Base-by-base conservation (phyloP, 176 grass and related monocot species). In the Otatea glauca region DNA sequence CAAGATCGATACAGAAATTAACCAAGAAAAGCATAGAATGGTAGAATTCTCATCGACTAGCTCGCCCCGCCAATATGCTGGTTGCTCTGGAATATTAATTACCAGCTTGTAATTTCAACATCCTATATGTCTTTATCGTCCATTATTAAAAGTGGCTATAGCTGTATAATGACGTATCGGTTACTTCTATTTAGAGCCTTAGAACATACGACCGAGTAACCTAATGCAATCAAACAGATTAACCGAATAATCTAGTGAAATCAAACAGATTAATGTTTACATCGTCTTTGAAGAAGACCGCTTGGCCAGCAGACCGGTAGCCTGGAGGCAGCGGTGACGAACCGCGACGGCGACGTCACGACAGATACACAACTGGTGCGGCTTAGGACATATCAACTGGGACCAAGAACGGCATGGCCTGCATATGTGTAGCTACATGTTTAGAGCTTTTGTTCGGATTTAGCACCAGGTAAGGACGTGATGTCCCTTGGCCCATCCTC, bases 401-500 rank as follows among this genome's bases (percentile, higher is more conserved):
- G 60, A 53, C 79, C 49, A 67, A 54, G n/a, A 79, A 23, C 72
- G 49, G 49, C 79, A 51, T 66, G 75, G 84, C 84, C 84, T 74
- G 88, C 84, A 60, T 65, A 73, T 51, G 23, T 63, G 73, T 90
- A 82, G 41, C 29, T 11, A 82, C 47, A 9, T 65, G 72, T 27
- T 90, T 82, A 85, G 88, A 77, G 13, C 56, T 65, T 81, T 44
- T 38, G 32, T 9, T 69, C 5, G 48, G 58, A 59, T 72, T 63
- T n/a, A 80, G 63, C 83, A 58, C 45, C 38, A 64, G 14, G 35
- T 24, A 72, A 68, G 67, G 5, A 1, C 32, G 7, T 14, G 42
- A 60, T 6, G 81, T 37, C 32, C 16, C 55, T 78, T 71, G 66
- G 56, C 34, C 74, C 68, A 44, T 65, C 23, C 35, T 4, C n/a